These are phyloP conservation scores for Nephelium lappaceum DNA, from an alignment of 345 rosid genomes.

Conservation along the genomic window DNA sequence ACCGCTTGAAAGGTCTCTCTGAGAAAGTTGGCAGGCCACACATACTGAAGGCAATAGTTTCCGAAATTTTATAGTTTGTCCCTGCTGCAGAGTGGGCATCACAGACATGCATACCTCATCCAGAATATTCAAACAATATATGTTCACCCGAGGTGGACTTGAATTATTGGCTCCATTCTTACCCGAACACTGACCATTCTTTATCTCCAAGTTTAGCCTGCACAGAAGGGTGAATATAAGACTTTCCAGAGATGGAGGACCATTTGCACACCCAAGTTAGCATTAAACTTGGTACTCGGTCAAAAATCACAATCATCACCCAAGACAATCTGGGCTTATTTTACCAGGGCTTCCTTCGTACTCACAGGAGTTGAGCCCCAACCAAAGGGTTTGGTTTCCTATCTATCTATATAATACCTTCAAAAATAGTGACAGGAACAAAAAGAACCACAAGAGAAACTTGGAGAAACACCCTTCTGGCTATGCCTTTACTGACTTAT, in stretches of 20 bases:
- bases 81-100: neutral
- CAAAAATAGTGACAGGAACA: too few species aligned
- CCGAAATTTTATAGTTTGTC: neutral
- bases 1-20: neutral
- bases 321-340: neutral
- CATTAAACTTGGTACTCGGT: neutral
- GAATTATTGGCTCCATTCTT: neutral
- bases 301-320: neutral
- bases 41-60: neutral
- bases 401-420: too few species aligned
- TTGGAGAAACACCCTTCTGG: too few species aligned
- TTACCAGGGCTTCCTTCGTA: neutral
- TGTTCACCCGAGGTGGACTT: too few species aligned
- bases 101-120: too few species aligned
- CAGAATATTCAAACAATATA: too few species aligned
- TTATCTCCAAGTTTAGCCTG: constrained; percentile 3
- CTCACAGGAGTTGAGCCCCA: neutral
- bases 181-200: neutral
- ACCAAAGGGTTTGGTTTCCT: neutral
- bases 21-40: too few species aligned
- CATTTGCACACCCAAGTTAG: neutral
- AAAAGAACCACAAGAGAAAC: too few species aligned
- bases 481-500: too few species aligned
- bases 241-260: neutral
- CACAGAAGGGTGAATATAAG: neutral